Evolutionary conservation across 2,329 filamentous ascomycete genomes (phyloP), one percentile per base, ranked within the genome.

Genomic region (Amylocarpus encephaloides): DNA sequence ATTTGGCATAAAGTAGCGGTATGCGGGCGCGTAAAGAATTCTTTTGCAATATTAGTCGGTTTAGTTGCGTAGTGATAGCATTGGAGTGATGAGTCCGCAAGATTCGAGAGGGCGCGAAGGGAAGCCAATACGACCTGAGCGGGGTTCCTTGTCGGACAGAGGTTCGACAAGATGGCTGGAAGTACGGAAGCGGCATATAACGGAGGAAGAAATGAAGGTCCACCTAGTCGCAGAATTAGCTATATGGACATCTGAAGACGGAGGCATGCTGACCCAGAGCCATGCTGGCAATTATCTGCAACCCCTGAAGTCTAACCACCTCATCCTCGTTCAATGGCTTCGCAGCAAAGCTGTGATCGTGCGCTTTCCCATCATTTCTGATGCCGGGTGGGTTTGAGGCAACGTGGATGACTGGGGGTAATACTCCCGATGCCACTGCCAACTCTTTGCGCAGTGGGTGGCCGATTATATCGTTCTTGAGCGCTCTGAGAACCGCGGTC

Each of bases 381-480:
- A 19, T 51, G 68, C 63, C 40, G 66, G 64, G 13, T 64, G 64
- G 63, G 45, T 60, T 62, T 49, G 68, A 67, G 35, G 85, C 67
- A 46, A 80, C 67, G 33, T 73, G 71, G 26, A 80, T 73, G 43
- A 87, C 71, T 32, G 78, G 76, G 47, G 80, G 76, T 42, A 93
- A 69, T 26, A 88, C 74, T 15, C 91, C 91, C 48, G 80, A 71
- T 51, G 74, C 74, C 36, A 96, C 76, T 74, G 85, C 91, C 50
- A 80, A 70, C 68, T 92, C 85, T 70, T 98, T 98, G 67, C 85
- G 84, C 67, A 92, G 83, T 32, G 86, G 78, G 68, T 97, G 89
- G 19, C 93, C 93, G 53, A 95, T 82, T 43, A 95, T 78, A 56
- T 93, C 86, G 68, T 95, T 93, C 73, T 95, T 97, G 29, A 98